These are phyloP conservation scores for Colletotrichum kahawae DNA, from an alignment of 2,329 filamentous ascomycete species.

Conservation along the genomic window DNA sequence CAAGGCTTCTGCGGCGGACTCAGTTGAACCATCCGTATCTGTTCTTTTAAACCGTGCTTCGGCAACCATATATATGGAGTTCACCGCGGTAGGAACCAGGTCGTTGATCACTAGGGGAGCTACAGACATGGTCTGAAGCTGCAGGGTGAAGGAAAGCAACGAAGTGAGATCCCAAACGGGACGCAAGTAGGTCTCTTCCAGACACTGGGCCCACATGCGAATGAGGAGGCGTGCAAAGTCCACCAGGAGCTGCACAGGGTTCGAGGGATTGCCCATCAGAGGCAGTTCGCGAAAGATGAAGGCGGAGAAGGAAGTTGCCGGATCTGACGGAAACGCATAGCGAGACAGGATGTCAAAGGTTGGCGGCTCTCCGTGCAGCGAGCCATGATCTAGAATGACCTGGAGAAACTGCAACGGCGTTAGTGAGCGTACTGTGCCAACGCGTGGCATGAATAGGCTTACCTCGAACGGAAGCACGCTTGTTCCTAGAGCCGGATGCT, in stretches of 20 bases:
- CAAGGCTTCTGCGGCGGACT: conserved; percentile 30
- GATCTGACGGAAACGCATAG: conserved; percentile 69
- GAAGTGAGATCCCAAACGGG: conserved; percentile 71
- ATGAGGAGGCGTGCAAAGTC: conserved; percentile 70
- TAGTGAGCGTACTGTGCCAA: conserved; percentile 19
- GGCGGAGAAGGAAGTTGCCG: conserved; percentile 66
- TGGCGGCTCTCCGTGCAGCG: conserved; percentile 58
- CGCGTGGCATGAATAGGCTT: conserved; percentile 22
- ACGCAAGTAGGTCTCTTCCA: conserved; percentile 65
- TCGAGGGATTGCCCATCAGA: conserved; percentile 52
- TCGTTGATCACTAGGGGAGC: conserved; percentile 63
- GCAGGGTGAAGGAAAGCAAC: conserved; percentile 67
- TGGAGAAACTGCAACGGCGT: conserved; percentile 56
- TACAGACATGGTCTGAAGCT: conserved; percentile 63
- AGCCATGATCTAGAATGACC: conserved; percentile 67
- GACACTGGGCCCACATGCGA: conserved; percentile 71
- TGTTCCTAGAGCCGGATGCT: neutral
- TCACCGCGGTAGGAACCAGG: conserved; percentile 59
- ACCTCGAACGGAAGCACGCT: conserved; percentile 49
- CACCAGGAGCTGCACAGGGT: conserved; percentile 61
- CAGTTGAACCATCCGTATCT: conserved; percentile 50
- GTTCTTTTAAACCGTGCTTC: conserved; percentile 58
- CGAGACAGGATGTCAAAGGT: conserved; percentile 72
- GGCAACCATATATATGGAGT: conserved; percentile 65
- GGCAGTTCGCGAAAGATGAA: conserved; percentile 73